Conservation (phyloP, 768 basidiomycete genomes). For the Boletus pseudopeckii region DNA sequence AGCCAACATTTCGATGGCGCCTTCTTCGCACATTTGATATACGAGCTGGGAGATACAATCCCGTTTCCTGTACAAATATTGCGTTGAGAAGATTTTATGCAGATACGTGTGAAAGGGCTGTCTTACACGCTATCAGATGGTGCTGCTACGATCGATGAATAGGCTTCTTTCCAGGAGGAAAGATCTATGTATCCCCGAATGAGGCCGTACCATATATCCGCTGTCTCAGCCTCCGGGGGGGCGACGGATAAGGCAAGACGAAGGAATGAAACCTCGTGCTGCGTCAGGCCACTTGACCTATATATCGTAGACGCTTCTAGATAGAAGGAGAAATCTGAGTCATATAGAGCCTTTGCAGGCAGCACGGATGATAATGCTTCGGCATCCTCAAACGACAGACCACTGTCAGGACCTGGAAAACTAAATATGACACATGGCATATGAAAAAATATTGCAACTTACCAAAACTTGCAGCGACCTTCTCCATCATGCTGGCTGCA, state of each 20-base stretch:
- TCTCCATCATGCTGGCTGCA: conserved; percentile 68
- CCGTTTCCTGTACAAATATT: conserved; percentile 54
- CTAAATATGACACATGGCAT: not conserved
- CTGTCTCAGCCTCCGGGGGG: conserved; percentile 48
- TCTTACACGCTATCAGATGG: conserved; percentile 81
- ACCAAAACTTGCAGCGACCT: conserved; percentile 76
- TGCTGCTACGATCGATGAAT: conserved; percentile 67
- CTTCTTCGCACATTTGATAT: conserved; percentile 89
- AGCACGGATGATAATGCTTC: conserved; percentile 61
- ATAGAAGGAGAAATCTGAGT: conserved; percentile 72
- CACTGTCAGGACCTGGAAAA: conserved; percentile 44
- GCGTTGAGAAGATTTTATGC: conserved; percentile 4
- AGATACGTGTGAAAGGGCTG: conserved; percentile 5
- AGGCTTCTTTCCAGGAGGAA: conserved; percentile 83
- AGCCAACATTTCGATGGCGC: conserved; percentile 74
- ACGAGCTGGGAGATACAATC: conserved; percentile 81
- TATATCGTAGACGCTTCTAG: conserved; percentile 74
- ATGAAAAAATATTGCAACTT: conserved; percentile 25
- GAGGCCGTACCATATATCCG: conserved; percentile 75
- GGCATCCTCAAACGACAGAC: conserved; percentile 55
- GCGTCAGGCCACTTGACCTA: conserved; percentile 50
- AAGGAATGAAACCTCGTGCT: conserved; percentile 70
- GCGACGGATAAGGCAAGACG: conserved; percentile 77
- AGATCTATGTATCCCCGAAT: conserved; percentile 74
- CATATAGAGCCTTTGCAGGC: conserved; percentile 51